Base-by-base conservation (phyloP, 2,329 filamentous ascomycete genomes). In the Cylindrodendrum hubeiense region DNA sequence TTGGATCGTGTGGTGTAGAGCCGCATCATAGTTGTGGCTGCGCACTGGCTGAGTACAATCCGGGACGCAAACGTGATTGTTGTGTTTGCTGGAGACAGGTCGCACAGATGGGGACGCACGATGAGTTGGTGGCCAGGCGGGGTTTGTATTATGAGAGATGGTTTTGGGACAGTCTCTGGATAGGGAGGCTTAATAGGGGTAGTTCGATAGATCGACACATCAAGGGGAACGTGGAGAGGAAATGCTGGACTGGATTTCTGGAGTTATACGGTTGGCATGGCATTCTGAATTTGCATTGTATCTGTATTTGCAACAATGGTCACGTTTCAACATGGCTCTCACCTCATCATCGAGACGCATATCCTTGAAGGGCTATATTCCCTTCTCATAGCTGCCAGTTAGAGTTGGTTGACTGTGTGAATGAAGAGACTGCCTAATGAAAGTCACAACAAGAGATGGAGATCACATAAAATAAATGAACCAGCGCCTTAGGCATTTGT, bases 11-110 rank as follows among this genome's bases (percentile, higher is more conserved):
- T 80, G 0, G 79, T 78, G 0, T 75, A 75, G 3, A 83, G 66
- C 62, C 77, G 77, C 54, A 84, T 89, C 0, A 91, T 89, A 0
- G 81, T 93, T 10, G 88, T 89, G 4, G 89, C 93, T 2, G 90
- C 91, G 2, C 90, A 92, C 75, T 82, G 90, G 5, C 71, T 84
- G 5, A 82, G 87, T 24, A 84, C 82, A 0, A 78, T 83, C 5
- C 89, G 88, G 65, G 85, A 90, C 65, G 89, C 88, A 0, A 85
- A 91, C 74, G 74, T 82, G 0, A 92, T 92, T 65, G 88, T 87
- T 58, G 89, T 92, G 0, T 89, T 92, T 73, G 72, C 71, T 0
- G 67, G 71, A 79, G 80, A 0, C 60, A 62, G 17, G 71, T 92
- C 39, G 80, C 88, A 2, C 89, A 92, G 74, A 79, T 82, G 60